Percentiles rank a stretch among this genome's conserved stretches.
Evolutionary conservation across 352 stramenopile genomes (phyloP).

Genomic region (Globisporangium megalacanthum): DNA sequence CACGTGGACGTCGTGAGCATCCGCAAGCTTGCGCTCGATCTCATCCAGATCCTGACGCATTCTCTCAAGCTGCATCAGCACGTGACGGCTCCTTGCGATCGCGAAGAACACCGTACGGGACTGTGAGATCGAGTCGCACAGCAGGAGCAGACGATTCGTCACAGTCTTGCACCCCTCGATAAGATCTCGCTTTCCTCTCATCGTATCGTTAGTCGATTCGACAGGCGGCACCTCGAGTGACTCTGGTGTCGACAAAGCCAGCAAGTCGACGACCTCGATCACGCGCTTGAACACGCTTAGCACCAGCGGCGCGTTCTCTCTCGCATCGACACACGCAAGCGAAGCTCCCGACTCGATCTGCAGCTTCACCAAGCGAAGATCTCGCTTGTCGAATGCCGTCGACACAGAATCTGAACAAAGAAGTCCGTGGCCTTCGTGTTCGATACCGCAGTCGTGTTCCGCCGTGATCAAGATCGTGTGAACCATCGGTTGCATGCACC

Average conservation of each 20-base stretch:
- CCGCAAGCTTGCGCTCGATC: neutral
- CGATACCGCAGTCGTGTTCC: slow-evolving; percentile 52
- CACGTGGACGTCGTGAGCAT: neutral
- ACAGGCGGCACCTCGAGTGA: no score
- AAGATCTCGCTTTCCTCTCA: neutral
- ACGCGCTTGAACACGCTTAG: neutral
- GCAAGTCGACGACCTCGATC: neutral
- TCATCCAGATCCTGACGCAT: neutral
- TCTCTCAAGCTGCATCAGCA: neutral
- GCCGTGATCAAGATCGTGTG: slow-evolving; percentile 19
- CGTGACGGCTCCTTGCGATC: neutral
- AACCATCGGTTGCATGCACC: slow-evolving; percentile 53
- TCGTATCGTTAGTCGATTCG: neutral
- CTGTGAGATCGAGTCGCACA: neutral
- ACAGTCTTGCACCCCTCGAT: neutral
- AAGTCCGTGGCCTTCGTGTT: slow-evolving; percentile 30
- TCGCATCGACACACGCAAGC: neutral
- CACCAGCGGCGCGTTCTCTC: neutral
- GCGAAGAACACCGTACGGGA: slow-evolving; percentile 1
- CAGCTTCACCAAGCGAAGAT: neutral
- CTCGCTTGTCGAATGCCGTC: neutral
- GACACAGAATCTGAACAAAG: neutral
- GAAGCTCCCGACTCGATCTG: neutral
- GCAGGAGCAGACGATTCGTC: neutral
- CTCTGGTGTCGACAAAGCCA: neutral